A percentile compares a stretch with the other conserved stretches of the same genome.
Evolutionary conservation across 2,329 filamentous ascomycete species (phyloP).

Genomic region (Fusarium sp.): DNA sequence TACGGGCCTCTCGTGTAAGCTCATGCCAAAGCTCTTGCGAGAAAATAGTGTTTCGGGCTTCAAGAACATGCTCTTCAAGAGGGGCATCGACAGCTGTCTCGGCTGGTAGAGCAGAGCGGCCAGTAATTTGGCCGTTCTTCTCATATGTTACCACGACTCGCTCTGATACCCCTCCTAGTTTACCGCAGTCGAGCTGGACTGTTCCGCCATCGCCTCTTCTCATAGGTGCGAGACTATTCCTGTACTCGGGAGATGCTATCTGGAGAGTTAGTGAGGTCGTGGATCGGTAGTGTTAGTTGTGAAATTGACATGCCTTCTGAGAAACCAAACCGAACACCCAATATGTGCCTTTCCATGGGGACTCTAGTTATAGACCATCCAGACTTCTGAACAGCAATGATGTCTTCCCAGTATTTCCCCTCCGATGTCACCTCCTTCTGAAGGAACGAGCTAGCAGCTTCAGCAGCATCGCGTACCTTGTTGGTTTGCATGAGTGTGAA

Average conservation of each 20-base stretch:
- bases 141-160: constrained; percentile 76
- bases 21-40: constrained; percentile 93
- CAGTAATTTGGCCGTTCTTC: constrained; percentile 67
- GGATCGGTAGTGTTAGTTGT: neutral
- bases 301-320: constrained; percentile 69
- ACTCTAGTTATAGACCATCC: constrained; percentile 89
- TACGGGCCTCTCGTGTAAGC: constrained; percentile 82
- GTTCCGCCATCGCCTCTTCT: constrained; percentile 79
- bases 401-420: constrained; percentile 88
- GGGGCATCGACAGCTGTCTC: constrained; percentile 64
- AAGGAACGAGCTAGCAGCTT: constrained; percentile 77
- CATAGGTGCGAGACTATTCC: constrained; percentile 81
- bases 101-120: constrained; percentile 64
- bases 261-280: constrained; percentile 43
- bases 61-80: constrained; percentile 75
- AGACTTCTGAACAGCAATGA: constrained; percentile 81
- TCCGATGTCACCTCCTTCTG: constrained; percentile 83
- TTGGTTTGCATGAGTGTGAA: constrained; percentile 84
- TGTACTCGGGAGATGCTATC: constrained; percentile 67
- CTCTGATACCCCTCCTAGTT: constrained; percentile 63
- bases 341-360: constrained; percentile 76
- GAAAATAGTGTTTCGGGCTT: constrained; percentile 82
- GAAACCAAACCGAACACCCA: constrained; percentile 92
- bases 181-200: constrained; percentile 76
- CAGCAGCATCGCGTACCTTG: constrained; percentile 77